Base-by-base conservation (phyloP, 768 basidiomycete species). In the Mrakia gelida region DNA sequence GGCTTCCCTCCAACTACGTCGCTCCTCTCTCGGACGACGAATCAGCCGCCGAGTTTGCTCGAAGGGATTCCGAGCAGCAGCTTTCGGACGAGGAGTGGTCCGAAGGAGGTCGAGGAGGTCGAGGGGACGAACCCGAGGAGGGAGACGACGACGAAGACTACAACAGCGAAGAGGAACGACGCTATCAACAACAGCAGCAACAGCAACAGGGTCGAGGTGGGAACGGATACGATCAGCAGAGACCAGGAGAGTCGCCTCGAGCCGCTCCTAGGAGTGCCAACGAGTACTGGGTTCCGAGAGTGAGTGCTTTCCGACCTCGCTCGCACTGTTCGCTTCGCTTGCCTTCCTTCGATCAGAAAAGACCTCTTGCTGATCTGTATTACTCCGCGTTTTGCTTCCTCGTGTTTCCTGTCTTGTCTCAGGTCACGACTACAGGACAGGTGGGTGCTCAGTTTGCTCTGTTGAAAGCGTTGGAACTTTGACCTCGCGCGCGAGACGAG, bases 1-100 rank as follows among this genome's bases (percentile, higher is more conserved):
- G 94, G 94, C 96, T 99, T 85, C 96, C 96, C 30, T 93, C 92
- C 81, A 99, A 98, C 86, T 98, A 97, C 86, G 95, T 97, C 65
- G 86, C 87, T 68, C 83, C 89, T 65, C 90, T 98, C 76, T 88
- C 89, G 34, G 92, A 80, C 30, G 81, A 81, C 18, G 67, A 70
- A 23, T 34, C 67, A n/a, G 41, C 41, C 1, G 67, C 34, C 67
- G 67, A 70, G 41, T 70, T 41, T 9, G 67, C 67, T n/a, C 34
- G 67, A 13, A 34, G 67, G n/a, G 81, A 82, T 61, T 45, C 79
- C 26, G 75, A 67, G 21, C 34, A 68, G 59, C 28, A 43, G 38
- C 8, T 38, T 30, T 32, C 15, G 34, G n/a, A 56, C n/a, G 49
- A 54, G 32, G 59, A 63, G 26, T 43, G 76, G 59, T 38, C 34